phyloP scores from a whole-genome alignment of 495 filamentous ascomycete genomes.

The Tuber umbilicatum region DNA sequence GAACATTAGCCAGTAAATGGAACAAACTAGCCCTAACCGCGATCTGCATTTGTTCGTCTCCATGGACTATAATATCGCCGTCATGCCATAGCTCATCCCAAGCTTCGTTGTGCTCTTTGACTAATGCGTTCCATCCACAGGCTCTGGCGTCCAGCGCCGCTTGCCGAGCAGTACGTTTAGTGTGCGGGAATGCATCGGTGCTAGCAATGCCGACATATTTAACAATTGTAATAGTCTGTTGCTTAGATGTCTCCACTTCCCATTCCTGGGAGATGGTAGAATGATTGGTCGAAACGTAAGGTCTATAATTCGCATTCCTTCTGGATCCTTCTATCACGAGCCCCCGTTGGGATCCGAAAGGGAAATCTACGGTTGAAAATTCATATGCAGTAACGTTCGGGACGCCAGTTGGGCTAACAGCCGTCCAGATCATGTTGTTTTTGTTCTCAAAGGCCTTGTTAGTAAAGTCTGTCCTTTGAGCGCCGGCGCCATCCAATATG shows the following conservation, averaged over 20 bases:
- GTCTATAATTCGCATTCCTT: conserved; percentile 34
- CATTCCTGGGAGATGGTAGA: conserved; percentile 52
- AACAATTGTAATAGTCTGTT: conserved; percentile 45
- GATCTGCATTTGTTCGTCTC: conserved; percentile 57
- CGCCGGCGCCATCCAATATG: conserved; percentile 52
- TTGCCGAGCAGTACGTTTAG: conserved; percentile 44
- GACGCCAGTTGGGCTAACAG: conserved; percentile 50
- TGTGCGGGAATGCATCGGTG: conserved; percentile 48
- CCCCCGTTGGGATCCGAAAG: conserved; percentile 13
- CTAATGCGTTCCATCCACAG: conserved; percentile 45
- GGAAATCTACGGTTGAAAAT: conserved; percentile 46
- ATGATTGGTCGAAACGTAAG: conserved; percentile 45
- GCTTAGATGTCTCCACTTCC: conserved; percentile 43
- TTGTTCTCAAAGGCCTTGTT: conserved; percentile 45
- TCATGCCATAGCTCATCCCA: conserved; percentile 49
- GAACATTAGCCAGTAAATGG: conserved; percentile 60
- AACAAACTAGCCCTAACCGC: conserved; percentile 60
- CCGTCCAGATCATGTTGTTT: conserved; percentile 47
- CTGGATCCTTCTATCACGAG: conserved; percentile 37
- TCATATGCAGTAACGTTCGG: conserved; percentile 51
- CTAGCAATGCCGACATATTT: conserved; percentile 55
- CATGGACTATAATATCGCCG: conserved; percentile 59
- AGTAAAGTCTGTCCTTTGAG: conserved; percentile 47
- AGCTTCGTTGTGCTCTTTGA: conserved; percentile 46
- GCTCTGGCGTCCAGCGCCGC: conserved; percentile 45